Evolutionary conservation across 2,329 filamentous ascomycete genomes (phyloP).

Genomic region (Diaporthe vaccinii): DNA sequence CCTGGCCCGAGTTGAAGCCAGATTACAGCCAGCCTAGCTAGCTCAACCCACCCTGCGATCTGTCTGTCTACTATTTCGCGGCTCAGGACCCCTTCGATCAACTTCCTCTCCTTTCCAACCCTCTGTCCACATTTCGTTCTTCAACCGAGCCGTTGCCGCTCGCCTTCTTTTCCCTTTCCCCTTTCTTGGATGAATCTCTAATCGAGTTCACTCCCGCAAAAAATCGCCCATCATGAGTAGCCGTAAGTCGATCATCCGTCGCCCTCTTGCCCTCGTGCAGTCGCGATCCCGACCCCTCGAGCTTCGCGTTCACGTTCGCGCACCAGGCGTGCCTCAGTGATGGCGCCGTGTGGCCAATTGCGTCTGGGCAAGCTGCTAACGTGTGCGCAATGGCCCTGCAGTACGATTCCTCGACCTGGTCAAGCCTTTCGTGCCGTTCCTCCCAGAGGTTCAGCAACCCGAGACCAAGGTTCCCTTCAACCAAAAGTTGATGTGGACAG

Average conservation of each 20-base stretch:
- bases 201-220: conserved; percentile 41
- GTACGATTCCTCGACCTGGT: conserved; percentile 99
- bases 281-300: conserved; percentile 29
- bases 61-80: conserved; percentile 23
- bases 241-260: conserved; percentile 57
- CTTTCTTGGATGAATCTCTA: conserved; percentile 44
- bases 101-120: conserved; percentile 44
- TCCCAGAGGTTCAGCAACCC: conserved; percentile 98
- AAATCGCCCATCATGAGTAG: conserved; percentile 65
- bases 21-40: conserved; percentile 44
- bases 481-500: conserved; percentile 97
- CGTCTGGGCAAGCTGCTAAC: conserved; percentile 42
- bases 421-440: conserved; percentile 99
- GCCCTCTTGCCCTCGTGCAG: conserved; percentile 28
- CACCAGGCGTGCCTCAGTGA: conserved; percentile 38
- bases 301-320: conserved; percentile 32
- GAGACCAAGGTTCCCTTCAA: conserved; percentile 99
- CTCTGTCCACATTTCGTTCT: conserved; percentile 44
- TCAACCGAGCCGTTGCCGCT: conserved; percentile 49
- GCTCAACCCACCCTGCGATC: conserved; percentile 12
- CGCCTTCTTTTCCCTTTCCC: conserved; percentile 49
- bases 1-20: conserved; percentile 45
- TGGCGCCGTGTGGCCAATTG: conserved; percentile 28
- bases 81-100: conserved; percentile 37
- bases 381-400: conserved; percentile 54